phyloP scores from a whole-genome alignment of 2,329 filamentous ascomycete species.

The Zalaria obscura region DNA sequence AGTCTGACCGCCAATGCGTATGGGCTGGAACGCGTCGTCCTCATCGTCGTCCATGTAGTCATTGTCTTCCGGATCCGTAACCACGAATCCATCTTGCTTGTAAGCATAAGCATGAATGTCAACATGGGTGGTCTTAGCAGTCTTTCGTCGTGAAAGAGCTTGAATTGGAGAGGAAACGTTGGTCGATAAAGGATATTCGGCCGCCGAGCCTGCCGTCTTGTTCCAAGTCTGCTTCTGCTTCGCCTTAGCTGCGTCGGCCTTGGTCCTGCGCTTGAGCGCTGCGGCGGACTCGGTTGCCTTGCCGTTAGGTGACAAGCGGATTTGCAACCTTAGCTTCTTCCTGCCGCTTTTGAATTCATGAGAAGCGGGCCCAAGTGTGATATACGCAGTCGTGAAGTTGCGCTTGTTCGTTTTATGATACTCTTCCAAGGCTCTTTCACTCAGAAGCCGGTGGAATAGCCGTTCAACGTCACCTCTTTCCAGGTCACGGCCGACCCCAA shows the following conservation, averaged over 20 bases:
- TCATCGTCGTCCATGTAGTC: constrained; percentile 23
- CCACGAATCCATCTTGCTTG: constrained; percentile 21
- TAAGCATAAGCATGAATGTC: constrained; percentile 19
- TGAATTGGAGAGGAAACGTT: constrained; percentile 52
- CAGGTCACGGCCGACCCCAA: constrained; percentile 55
- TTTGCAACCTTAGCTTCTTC: constrained; percentile 35
- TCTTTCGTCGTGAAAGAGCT: constrained; percentile 23
- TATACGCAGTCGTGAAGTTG: constrained; percentile 62
- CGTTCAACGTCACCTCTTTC: constrained; percentile 67
- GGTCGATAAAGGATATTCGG: constrained; percentile 45
- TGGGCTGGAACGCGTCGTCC: constrained; percentile 36
- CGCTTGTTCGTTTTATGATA: constrained; percentile 47
- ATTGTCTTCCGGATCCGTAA: constrained; percentile 17
- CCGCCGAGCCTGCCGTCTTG: constrained; percentile 19
- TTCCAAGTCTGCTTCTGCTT: constrained; percentile 17
- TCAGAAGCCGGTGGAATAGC: constrained; percentile 63
- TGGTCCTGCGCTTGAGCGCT: constrained; percentile 17
- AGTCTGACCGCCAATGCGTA: constrained; percentile 17
- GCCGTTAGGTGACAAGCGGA: constrained; percentile 33
- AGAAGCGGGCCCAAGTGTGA: constrained; percentile 34
- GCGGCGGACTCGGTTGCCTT: constrained; percentile 15
- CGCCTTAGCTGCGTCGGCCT: constrained; percentile 14
- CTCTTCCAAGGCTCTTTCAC: constrained; percentile 61
- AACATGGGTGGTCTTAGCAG: constrained; percentile 13
- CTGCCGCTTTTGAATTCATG: constrained; percentile 31